Evolutionary conservation across 2,329 filamentous ascomycete species (phyloP).

Genomic region (Exserohilum rostratum): DNA sequence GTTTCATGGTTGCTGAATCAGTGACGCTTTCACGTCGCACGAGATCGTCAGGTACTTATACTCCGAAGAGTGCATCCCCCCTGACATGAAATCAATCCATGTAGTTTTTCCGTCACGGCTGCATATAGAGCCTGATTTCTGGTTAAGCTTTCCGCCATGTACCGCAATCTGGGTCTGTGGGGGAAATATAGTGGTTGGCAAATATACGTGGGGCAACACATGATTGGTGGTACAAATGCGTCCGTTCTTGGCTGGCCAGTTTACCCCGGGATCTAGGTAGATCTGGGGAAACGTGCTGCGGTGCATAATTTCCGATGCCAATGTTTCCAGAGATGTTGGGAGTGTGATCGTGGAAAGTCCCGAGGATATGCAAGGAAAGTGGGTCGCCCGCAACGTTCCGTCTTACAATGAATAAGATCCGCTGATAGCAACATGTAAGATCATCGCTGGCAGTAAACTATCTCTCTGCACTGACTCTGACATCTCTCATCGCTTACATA

Average conservation of each 20-base stretch:
- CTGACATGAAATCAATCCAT: neutral
- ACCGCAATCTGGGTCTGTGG: conserved; percentile 8
- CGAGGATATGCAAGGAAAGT: neutral
- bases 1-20: neutral
- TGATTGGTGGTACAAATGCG: conserved; percentile 16
- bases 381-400: neutral
- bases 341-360: neutral
- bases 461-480: too few relatives aligned
- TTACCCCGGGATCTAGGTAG: conserved; percentile 5
- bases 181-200: conserved; percentile 3
- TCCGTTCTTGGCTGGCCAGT: conserved; percentile 4
- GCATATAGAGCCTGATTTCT: neutral
- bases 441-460: too few relatives aligned
- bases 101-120: conserved; percentile 10
- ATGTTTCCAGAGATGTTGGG: neutral
- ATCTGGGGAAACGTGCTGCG: conserved; percentile 7
- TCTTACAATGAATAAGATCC: neutral
- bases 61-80: neutral
- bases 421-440: too few relatives aligned
- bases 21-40: neutral
- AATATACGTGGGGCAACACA: neutral
- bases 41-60: conserved; percentile 3
- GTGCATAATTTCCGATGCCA: neutral
- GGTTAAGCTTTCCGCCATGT: neutral
- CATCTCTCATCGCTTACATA: too few relatives aligned